Percentiles rank a stretch among this genome's conserved stretches.
Evolutionary conservation across 75 land plant species (phyloP).

Genomic region (Ceratopteris richardii): DNA sequence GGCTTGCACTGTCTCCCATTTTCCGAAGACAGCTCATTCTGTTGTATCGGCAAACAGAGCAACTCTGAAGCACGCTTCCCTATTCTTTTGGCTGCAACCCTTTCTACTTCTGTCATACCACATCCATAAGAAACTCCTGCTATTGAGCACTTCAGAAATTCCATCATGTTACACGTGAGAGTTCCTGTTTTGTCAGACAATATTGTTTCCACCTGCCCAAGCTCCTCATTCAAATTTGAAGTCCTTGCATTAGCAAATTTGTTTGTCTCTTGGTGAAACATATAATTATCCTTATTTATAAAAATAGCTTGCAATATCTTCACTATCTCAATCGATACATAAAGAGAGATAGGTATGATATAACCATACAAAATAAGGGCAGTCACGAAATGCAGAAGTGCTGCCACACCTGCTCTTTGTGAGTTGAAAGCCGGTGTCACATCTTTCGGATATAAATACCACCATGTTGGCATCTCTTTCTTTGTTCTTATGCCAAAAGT

Average conservation of each 20-base stretch:
- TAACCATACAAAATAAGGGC: slow-evolving; percentile 78
- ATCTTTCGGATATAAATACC: slow-evolving; percentile 37
- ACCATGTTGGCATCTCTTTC: slow-evolving; percentile 38
- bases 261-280: slow-evolving; percentile 61
- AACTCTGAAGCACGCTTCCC: slow-evolving; percentile 5
- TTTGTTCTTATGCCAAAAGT: slow-evolving; percentile 36
- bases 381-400: slow-evolving; percentile 44
- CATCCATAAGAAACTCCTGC: slow-evolving; percentile 58
- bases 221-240: slow-evolving; percentile 73
- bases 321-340: slow-evolving; percentile 81
- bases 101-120: slow-evolving; percentile 50
- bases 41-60: neutral
- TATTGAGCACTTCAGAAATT: slow-evolving; percentile 67
- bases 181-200: slow-evolving; percentile 72
- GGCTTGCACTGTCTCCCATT: neutral
- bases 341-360: slow-evolving; percentile 77
- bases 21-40: neutral
- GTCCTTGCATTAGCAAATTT: slow-evolving; percentile 50
- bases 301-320: slow-evolving; percentile 69
- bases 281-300: slow-evolving; percentile 59
- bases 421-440: slow-evolving; percentile 34
- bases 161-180: slow-evolving; percentile 66
- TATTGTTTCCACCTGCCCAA: slow-evolving; percentile 68
- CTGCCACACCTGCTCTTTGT: slow-evolving; percentile 26
- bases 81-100: slow-evolving; percentile 46